Percentiles rank a stretch among this genome's conserved stretches.
Evolutionary conservation across 495 filamentous ascomycete genomes (phyloP).

Genomic region (Hyaloscypha hepaticicola): DNA sequence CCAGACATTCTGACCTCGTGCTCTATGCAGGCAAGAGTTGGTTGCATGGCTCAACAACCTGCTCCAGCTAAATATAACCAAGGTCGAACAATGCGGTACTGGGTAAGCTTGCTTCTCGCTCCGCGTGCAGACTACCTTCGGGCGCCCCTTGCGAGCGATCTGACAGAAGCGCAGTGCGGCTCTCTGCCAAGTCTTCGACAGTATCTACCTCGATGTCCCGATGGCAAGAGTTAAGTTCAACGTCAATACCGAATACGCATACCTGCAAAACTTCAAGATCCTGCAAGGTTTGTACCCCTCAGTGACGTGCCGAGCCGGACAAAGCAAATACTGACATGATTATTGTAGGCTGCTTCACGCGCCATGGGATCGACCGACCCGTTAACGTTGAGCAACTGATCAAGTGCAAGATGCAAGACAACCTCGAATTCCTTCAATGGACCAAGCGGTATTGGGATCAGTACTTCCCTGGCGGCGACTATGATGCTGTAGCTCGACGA

Average conservation of each 20-base stretch:
- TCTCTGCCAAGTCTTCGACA: constrained; percentile 95
- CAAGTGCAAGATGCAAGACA: constrained; percentile 99
- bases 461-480: constrained; percentile 93
- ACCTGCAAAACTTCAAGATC: constrained; percentile 96
- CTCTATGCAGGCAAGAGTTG: constrained; percentile 78
- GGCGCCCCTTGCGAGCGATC: constrained; percentile 13
- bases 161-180: constrained; percentile 65
- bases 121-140: constrained; percentile 26
- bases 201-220: constrained; percentile 93
- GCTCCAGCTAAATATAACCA: constrained; percentile 94
- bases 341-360: constrained; percentile 72
- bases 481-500: constrained; percentile 82
- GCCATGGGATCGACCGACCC: constrained; percentile 80
- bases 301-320: background rate
- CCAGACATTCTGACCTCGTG: constrained; percentile 21
- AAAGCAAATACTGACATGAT: background rate
- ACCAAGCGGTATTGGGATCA: constrained; percentile 96
- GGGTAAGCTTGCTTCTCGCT: constrained; percentile 65
- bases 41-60: constrained; percentile 97
- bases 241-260: constrained; percentile 94
- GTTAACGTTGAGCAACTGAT: constrained; percentile 84
- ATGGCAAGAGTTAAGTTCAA: constrained; percentile 98
- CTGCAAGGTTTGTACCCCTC: constrained; percentile 54
- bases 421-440: constrained; percentile 98
- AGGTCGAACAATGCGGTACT: constrained; percentile 98